phyloP scores from a whole-genome alignment of 75 land plant genomes.

The Sequoia sempervirens region DNA sequence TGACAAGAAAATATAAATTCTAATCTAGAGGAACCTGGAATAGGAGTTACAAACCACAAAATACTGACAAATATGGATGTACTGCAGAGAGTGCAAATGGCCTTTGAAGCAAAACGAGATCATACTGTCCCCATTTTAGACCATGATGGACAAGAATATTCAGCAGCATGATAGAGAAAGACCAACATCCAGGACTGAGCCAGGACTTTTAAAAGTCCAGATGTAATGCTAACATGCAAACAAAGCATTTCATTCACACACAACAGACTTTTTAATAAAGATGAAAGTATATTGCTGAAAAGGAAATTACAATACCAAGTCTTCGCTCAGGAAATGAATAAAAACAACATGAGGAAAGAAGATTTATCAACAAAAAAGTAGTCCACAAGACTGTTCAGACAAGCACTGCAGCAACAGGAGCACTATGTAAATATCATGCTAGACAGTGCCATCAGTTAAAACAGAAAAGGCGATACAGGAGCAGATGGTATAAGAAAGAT shows the following conservation, averaged over 20 bases:
- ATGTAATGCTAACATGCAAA: neutral
- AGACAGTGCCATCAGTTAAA: no score
- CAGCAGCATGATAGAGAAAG: neutral
- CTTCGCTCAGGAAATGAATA: no score
- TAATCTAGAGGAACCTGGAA: neutral
- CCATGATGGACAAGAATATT: neutral
- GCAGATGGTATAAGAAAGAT: no score
- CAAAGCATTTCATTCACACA: neutral
- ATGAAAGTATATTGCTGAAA: no score
- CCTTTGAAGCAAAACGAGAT: neutral
- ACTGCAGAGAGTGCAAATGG: neutral
- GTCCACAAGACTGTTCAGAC: no score
- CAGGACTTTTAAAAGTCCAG: neutral
- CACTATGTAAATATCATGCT: no score
- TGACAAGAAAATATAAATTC: neutral
- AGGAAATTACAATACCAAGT: no score
- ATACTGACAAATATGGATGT: neutral
- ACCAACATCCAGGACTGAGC: neutral
- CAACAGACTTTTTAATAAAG: neutral
- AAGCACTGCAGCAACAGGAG: no score
- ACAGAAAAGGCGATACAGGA: no score
- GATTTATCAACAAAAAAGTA: no score
- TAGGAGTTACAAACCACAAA: neutral
- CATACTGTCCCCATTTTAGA: neutral
- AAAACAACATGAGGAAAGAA: no score